Conservation (phyloP, 2,329 filamentous ascomycete species). For the Leptosphaerulina australis region DNA sequence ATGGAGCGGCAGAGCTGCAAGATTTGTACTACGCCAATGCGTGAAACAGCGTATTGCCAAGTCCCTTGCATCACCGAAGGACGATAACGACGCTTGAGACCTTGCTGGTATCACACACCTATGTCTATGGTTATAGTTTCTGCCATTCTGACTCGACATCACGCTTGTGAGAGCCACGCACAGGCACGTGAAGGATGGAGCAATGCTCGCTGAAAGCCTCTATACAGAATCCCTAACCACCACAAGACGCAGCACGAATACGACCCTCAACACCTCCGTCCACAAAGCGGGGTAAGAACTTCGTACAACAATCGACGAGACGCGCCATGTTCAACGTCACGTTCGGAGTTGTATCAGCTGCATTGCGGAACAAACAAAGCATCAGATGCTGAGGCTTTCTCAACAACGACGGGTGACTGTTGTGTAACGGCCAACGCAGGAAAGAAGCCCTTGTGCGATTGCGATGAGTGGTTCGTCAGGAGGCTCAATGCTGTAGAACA, state of each 20-base stretch:
- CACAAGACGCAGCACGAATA: conserved; percentile 3
- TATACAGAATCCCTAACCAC: not conserved
- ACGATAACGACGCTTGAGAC: conserved; percentile 16
- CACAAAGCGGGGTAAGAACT: conserved; percentile 17
- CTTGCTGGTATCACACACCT: conserved; percentile 10
- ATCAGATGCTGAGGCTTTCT: conserved; percentile 13
- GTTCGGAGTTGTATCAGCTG: conserved; percentile 11
- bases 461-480: conserved; percentile 10
- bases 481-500: conserved; percentile 13
- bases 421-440: conserved; percentile 6
- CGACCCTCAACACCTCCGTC: not conserved
- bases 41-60: conserved; percentile 18
- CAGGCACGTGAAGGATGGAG: too few relatives aligned
- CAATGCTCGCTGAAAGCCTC: too few relatives aligned
- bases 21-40: conserved; percentile 18
- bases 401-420: conserved; percentile 10
- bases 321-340: conserved; percentile 11
- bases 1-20: conserved; percentile 11
- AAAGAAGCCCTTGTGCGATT: conserved; percentile 10
- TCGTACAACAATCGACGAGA: conserved; percentile 11
- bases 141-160: not conserved
- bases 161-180: not conserved
- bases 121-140: not conserved
- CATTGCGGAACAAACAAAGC: conserved; percentile 14
- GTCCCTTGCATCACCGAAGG: conserved; percentile 16